Base-by-base conservation (phyloP, 1,139 yeast species). In the Saccharomyces hybrid region DNA sequence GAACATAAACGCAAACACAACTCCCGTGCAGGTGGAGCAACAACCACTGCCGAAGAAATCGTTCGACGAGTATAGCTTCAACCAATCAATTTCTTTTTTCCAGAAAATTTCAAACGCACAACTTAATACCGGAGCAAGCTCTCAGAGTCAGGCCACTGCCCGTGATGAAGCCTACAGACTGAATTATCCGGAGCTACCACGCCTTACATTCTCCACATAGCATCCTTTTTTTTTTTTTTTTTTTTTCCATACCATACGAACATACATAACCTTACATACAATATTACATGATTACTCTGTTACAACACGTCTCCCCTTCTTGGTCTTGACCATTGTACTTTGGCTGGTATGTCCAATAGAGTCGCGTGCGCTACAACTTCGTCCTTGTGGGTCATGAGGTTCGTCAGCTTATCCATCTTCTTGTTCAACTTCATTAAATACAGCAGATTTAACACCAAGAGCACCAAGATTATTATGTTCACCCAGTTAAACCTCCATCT, bases 111-210 rank as follows among this genome's bases (percentile, higher is more conserved):
- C 53, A 31, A 23, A 13, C 11, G 9, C 44, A 11, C 41, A 47
- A 46, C 26, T 27, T 23, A 26, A 32, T 28, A 25, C 44, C 47
- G 48, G 46, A 34, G 19, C 28, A 26, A 11, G 16, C 46, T 25
- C 54, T 23, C 29, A 16, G 3, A 34, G 25, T 46, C 48, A 55
- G 27, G 32, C 29, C 23, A 41, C 28, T 27, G 32, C 52, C 23
- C 47, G 52, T 16, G 48, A 16, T 14, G 54, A 52, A 38, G 26
- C 48, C 6, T 46, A 49, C 41, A 50, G 53, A n/a, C 53, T 59
- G 7, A 51, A 48, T 23, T 64, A 64, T 52, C 70, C 70, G 3
- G 69, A 64, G 49, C 58, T 66, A 32, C 70, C 70, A 6, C 60
- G 60, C 50, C 53, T 65, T 27, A 58, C 55, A 38, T 55, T 60